Percentiles rank a stretch among this genome's conserved stretches.
Conservation (phyloP, 495 filamentous ascomycete genomes). For the Saxophila tyrrhenica region DNA sequence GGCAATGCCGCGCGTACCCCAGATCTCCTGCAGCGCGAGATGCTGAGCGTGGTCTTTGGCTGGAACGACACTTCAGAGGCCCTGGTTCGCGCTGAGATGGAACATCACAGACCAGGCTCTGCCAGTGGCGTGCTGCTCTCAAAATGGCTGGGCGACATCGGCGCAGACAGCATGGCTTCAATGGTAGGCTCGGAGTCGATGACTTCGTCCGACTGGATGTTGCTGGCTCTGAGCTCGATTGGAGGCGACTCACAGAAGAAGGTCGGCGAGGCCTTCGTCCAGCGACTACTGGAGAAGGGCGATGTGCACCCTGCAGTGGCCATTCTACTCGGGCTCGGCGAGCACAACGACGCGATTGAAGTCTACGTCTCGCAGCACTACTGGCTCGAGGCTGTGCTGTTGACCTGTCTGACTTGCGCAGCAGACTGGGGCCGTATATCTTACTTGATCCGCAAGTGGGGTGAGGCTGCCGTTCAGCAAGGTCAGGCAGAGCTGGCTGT, state of each 20-base stretch:
- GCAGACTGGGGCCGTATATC: slow-evolving; percentile 81
- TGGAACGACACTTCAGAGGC: slow-evolving; percentile 80
- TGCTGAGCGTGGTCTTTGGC: slow-evolving; percentile 90
- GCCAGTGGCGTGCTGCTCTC: slow-evolving; percentile 66
- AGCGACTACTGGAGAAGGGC: slow-evolving; percentile 75
- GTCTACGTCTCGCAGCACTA: slow-evolving; percentile 86
- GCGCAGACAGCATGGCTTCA: slow-evolving; percentile 68
- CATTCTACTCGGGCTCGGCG: slow-evolving; percentile 82
- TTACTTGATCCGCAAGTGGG: slow-evolving; percentile 84
- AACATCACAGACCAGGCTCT: slow-evolving; percentile 58
- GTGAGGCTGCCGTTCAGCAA: slow-evolving; percentile 77
- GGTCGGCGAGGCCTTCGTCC: slow-evolving; percentile 83
- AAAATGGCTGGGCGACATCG: slow-evolving; percentile 85
- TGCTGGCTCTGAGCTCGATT: slow-evolving; percentile 84
- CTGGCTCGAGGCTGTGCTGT: slow-evolving; percentile 81
- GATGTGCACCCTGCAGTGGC: slow-evolving; percentile 88
- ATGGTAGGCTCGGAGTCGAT: slow-evolving; percentile 64
- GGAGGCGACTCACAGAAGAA: slow-evolving; percentile 64
- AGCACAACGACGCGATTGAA: slow-evolving; percentile 89
- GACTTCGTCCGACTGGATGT: slow-evolving; percentile 92
- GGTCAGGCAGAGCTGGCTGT: slow-evolving; percentile 84
- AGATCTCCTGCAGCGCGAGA: slow-evolving; percentile 77
- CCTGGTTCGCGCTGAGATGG: slow-evolving; percentile 77
- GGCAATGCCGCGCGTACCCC: slow-evolving; percentile 59
- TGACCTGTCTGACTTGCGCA: slow-evolving; percentile 55